Evolutionary conservation across 129 eudicot species (phyloP), one percentile per base, ranked within the genome.

Genomic region (Pulicaria dysenterica): DNA sequence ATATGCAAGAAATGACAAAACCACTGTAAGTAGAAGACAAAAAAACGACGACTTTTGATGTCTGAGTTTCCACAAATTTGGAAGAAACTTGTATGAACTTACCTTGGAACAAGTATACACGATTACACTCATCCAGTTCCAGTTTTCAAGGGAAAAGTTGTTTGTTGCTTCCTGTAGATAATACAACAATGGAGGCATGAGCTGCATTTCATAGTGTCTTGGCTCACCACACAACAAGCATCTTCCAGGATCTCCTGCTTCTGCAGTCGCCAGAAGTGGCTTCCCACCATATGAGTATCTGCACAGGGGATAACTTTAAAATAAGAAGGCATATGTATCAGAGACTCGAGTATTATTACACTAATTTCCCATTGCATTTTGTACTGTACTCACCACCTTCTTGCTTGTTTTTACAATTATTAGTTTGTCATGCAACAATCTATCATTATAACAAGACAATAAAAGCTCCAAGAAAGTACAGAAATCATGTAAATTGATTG

Each of bases 111-210:
- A 94, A 47, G 96, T 88, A 75, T 80, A 94, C 55, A 94, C 69
- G 43, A 90, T 62, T 76, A 94, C 64, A 69, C 88, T 90, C 86
- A 88, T 70, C 99, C 99, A 94, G 79, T 84, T 76, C 92, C 96
- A 90, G 64, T 80, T 86, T 71, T 88, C 93, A 17, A 86, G 41
- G 34, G 78, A 69, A 57, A 44, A 45, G 70, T 76, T 83, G n/a
- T 78, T 74, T 8, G 84, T 70, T 59, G 83, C 87, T 81, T 88
- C 89, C 6, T 84, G 96, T 66, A 90, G 76, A 78, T 86, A 95
- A 74, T 89, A 90, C 55, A 90, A 57, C 75, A 95, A 49, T 37
- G 97, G 84, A 41, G 99, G 85, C 97, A 90, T 95, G 48, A 95
- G 77, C 78, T 90, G 97, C 97, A 90, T 71, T 78, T 95, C 99